Evolutionary conservation across 108 stramenopile genomes (phyloP).

Genomic region (Poteriospumella lacustris): DNA sequence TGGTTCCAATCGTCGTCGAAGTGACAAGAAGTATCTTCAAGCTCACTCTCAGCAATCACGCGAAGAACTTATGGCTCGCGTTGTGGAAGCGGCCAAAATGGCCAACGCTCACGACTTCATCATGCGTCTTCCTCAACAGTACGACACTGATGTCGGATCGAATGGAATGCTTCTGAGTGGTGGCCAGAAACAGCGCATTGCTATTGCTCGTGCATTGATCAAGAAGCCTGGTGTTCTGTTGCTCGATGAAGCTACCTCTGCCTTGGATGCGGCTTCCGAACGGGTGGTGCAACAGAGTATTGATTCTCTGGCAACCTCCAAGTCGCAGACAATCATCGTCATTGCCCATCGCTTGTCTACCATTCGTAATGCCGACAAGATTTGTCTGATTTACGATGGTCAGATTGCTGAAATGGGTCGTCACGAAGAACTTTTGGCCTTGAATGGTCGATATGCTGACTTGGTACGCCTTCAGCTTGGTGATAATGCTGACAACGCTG

Average conservation of each 20-base stretch:
- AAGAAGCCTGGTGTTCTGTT: conserved; percentile 67
- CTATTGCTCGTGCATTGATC: conserved; percentile 77
- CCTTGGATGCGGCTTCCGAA: conserved; percentile 69
- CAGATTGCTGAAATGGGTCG: conserved; percentile 65
- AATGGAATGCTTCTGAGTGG: conserved; percentile 48
- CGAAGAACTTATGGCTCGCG: not conserved
- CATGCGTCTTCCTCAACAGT: conserved; percentile 45
- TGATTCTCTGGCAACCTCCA: not conserved
- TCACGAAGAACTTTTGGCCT: conserved; percentile 66
- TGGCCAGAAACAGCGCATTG: conserved; percentile 63
- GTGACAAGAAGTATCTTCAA: too few species aligned
- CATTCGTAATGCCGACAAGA: conserved; percentile 69
- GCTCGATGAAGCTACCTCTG: conserved; percentile 78
- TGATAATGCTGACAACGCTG: not conserved
- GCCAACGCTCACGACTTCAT: conserved; percentile 51
- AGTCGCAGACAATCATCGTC: conserved; percentile 54
- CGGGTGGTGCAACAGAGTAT: conserved; percentile 39
- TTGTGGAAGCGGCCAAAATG: conserved; percentile 29
- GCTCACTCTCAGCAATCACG: not conserved
- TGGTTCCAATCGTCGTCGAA: too few species aligned
- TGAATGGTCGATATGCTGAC: conserved; percentile 23
- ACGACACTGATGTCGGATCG: conserved; percentile 52
- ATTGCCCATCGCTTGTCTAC: conserved; percentile 80
- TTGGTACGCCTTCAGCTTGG: conserved; percentile 9
- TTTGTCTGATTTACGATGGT: conserved; percentile 78